A percentile compares a stretch with the other conserved stretches of the same genome.
These are phyloP conservation scores for Polygonum maritimum DNA, from an alignment of 148 eudicot genomes.

Conservation along the genomic window DNA sequence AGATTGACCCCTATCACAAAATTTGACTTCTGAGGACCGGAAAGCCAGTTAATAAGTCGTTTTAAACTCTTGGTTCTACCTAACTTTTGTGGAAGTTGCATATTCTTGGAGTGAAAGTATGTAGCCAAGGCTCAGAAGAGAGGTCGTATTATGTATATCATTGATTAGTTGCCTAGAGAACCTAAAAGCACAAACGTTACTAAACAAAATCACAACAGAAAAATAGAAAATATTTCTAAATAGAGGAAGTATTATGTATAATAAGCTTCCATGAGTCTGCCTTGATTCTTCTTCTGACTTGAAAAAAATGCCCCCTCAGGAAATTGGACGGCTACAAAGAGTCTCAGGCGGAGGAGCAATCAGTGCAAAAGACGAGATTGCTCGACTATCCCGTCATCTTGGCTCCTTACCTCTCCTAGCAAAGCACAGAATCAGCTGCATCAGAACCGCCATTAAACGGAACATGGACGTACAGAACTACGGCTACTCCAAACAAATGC, in stretches of 20 bases:
- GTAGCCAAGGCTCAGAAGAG: too few relatives aligned
- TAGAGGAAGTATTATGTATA: background rate
- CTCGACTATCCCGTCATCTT: slow-evolving; percentile 76
- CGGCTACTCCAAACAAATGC: slow-evolving; percentile 89
- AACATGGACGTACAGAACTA: slow-evolving; percentile 96
- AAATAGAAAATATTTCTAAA: too few relatives aligned
- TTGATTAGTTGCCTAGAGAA: too few relatives aligned
- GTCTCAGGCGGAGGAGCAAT: slow-evolving; percentile 84
- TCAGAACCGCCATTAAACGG: slow-evolving; percentile 87
- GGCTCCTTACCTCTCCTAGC: slow-evolving; percentile 95
- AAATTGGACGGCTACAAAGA: slow-evolving; percentile 82
- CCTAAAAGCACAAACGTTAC: too few relatives aligned
- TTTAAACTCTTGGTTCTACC: too few relatives aligned
- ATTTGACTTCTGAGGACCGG: background rate
- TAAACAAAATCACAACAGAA: too few relatives aligned
- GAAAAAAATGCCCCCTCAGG: slow-evolving; percentile 28
- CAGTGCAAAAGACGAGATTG: slow-evolving; percentile 98
- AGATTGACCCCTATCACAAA: background rate
- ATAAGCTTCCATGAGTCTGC: background rate
- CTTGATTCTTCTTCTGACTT: background rate
- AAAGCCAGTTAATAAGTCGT: background rate
- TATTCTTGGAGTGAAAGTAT: too few relatives aligned
- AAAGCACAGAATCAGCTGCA: slow-evolving; percentile 87
- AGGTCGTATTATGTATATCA: too few relatives aligned
- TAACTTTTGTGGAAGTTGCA: too few relatives aligned